These are phyloP conservation scores for Plenodomus tracheiphilus DNA, from an alignment of 2,329 filamentous ascomycete species.

Conservation along the genomic window DNA sequence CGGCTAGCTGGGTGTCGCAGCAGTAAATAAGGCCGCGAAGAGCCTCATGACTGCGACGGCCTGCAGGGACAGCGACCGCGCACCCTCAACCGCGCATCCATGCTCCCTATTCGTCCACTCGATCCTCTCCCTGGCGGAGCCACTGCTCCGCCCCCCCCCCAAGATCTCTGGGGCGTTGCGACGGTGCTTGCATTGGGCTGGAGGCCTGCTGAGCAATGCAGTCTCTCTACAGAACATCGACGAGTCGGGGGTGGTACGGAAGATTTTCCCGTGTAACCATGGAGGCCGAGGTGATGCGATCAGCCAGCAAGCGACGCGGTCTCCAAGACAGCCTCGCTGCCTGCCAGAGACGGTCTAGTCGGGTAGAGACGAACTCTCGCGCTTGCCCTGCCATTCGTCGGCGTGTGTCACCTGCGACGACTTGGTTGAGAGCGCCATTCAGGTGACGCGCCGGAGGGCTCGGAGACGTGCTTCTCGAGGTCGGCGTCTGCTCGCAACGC, in stretches of 20 bases:
- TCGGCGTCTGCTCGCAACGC: background rate
- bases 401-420: conserved; percentile 1
- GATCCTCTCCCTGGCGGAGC: conserved; percentile 1
- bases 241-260: background rate
- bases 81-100: conserved; percentile 1
- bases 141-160: conserved; percentile 22
- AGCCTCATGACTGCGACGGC: conserved; percentile 29
- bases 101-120: conserved; percentile 17
- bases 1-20: background rate
- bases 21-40: conserved; percentile 28
- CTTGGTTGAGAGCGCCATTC: background rate
- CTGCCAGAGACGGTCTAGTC: background rate
- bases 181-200: conserved; percentile 4
- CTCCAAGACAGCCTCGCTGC: background rate
- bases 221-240: conserved; percentile 1
- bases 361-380: background rate
- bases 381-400: background rate
- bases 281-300: conserved; percentile 28
- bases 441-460: background rate
- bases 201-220: conserved; percentile 5
- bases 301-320: conserved; percentile 18
- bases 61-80: conserved; percentile 10
- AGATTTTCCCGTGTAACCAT: too few relatives aligned
- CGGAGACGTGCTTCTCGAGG: background rate
- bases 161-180: background rate